Base-by-base conservation (phyloP, 768 basidiomycete genomes). In the Lactarius sanguifluus region DNA sequence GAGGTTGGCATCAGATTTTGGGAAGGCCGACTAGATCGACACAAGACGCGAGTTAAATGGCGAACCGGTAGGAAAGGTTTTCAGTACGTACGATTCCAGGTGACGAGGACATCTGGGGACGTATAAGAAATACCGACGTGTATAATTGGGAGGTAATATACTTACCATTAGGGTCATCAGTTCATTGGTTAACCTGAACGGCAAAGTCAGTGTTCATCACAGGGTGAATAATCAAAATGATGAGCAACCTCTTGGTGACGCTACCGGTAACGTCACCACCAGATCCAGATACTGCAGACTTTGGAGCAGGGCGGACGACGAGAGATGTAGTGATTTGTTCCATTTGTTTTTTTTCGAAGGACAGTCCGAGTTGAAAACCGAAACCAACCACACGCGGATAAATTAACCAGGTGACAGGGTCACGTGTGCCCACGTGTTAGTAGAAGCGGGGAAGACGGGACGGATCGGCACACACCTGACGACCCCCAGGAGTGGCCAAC, bases 91-190 rank as follows among this genome's bases (percentile, higher is more conserved):
- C 92, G 71, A 93, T 92, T 65, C 91, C 92, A 56, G 91, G 89
- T n/a, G 91, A 90, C 52, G 90, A 85, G 64, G 91, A 89, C 91
- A 93, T 93, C 92, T 94, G 66, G 2, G 59, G 36, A 70, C 16
- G 13, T 16, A 40, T 58, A 25, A 41, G 64, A 61, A 57, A 50
- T 18, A 25, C 9, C 10, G 2, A 16, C 10, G 16, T 45, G 25
- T 30, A 32, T 45, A 57, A 25, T 30, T 52, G 41, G n/a, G 36
- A 52, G 47, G 43, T n/a, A 41, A 36, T 25, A 32, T 43, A 70
- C 87, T 69, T 66, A 92, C 92, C 92, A 94, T 92, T 64, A 94
- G 80, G 25, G 88, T 87, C 92, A 94, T 94, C 30, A 94, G 83
- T 79, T 94, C 92, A 72, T 83, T 93, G 71, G 86, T 85, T 68